A percentile compares a stretch with the other conserved stretches of the same genome.
phyloP scores from a whole-genome alignment of 352 stramenopile genomes.

The Globisporangium parvum region DNA sequence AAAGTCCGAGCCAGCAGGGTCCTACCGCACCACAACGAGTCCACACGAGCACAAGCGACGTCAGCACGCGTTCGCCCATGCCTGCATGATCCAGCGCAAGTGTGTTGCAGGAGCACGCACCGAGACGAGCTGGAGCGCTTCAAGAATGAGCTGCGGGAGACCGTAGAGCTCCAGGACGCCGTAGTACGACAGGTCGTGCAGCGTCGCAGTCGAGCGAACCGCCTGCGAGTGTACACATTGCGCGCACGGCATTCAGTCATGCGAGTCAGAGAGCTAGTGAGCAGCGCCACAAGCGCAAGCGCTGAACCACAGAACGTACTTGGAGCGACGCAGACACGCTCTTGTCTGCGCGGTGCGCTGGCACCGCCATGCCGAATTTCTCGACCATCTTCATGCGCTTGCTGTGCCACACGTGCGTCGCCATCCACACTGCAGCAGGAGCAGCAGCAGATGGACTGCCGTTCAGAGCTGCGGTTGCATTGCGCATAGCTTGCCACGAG shows the following conservation, averaged over 20 bases:
- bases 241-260: not conserved
- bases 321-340: constrained; percentile 57
- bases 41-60: not conserved
- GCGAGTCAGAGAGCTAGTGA: not conserved
- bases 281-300: not conserved
- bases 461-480: not conserved
- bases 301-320: constrained; percentile 1
- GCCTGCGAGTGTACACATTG: constrained; percentile 15
- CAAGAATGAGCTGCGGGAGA: constrained; percentile 45
- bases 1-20: constrained; percentile 57
- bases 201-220: constrained; percentile 34
- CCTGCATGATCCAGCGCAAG: not conserved
- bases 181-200: constrained; percentile 65
- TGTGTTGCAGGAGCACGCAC: constrained; percentile 1
- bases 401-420: constrained; percentile 69
- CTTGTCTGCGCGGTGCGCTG: constrained; percentile 46
- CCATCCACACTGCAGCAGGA: constrained; percentile 31
- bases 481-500: constrained; percentile 20
- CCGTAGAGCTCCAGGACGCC: constrained; percentile 66
- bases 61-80: too few relatives aligned
- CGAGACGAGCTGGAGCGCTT: constrained; percentile 55
- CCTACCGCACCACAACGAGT: constrained; percentile 10
- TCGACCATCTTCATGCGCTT: constrained; percentile 69
- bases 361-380: constrained; percentile 41
- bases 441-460: not conserved